phyloP scores from a whole-genome alignment of 768 basidiomycete genomes.

The Chalciporus chontae region DNA sequence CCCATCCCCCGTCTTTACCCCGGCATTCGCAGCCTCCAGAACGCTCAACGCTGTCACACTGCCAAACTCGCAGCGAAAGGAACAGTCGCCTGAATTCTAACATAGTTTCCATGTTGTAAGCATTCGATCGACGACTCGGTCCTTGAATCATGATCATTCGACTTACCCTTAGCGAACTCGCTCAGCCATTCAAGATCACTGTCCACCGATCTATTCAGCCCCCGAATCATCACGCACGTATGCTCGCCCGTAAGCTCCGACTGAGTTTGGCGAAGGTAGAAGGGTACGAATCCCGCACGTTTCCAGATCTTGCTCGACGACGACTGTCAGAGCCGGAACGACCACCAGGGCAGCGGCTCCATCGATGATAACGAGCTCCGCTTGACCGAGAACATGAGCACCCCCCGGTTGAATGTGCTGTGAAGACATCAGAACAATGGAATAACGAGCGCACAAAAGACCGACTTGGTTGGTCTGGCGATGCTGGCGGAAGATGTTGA shows the following conservation, averaged over 20 bases:
- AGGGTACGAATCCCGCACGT: slow-evolving; percentile 82
- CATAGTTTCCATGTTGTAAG: too few species aligned
- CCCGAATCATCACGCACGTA: slow-evolving; percentile 92
- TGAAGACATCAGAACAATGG: slow-evolving; percentile 2
- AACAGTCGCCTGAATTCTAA: slow-evolving; percentile 94
- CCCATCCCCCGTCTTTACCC: slow-evolving; percentile 44
- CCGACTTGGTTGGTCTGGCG: slow-evolving; percentile 93
- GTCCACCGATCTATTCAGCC: slow-evolving; percentile 64
- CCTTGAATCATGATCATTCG: not conserved
- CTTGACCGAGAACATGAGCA: slow-evolving; percentile 95
- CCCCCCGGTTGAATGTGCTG: slow-evolving; percentile 99
- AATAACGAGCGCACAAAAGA: not conserved
- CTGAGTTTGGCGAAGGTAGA: slow-evolving; percentile 90
- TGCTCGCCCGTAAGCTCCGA: slow-evolving; percentile 97
- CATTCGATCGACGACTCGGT: too few species aligned
- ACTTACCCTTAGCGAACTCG: slow-evolving; percentile 80
- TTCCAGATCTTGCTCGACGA: slow-evolving; percentile 82
- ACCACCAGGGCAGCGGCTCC: slow-evolving; percentile 86
- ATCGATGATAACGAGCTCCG: slow-evolving; percentile 95
- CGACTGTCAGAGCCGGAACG: not conserved
- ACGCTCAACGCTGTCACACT: slow-evolving; percentile 84
- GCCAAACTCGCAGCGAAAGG: slow-evolving; percentile 83
- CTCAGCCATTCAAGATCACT: slow-evolving; percentile 76
- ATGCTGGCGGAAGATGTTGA: slow-evolving; percentile 90
- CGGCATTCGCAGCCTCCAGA: slow-evolving; percentile 77